A percentile compares a stretch with the other conserved stretches of the same genome.
phyloP scores from a whole-genome alignment of 352 stramenopile species.

The Globisporangium ultimum region DNA sequence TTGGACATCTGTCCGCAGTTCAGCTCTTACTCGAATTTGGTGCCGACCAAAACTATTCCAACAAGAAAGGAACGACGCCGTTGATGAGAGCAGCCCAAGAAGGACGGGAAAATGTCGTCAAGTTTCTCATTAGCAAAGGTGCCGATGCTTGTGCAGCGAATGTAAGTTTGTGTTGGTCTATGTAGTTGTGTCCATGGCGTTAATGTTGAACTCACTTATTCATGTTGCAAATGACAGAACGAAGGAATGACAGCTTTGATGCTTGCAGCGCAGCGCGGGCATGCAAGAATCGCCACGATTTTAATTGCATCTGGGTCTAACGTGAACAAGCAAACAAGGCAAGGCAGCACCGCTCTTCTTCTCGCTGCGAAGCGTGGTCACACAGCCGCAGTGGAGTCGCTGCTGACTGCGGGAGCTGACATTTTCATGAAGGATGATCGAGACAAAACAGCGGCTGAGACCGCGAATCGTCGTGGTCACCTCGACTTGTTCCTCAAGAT shows the following conservation, averaged over 20 bases:
- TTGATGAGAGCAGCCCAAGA: conserved; percentile 86
- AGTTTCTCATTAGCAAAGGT: conserved; percentile 68
- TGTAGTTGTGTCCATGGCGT: background rate
- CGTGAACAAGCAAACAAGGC: conserved; percentile 86
- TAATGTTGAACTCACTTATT: background rate
- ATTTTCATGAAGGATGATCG: conserved; percentile 88
- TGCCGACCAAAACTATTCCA: conserved; percentile 79
- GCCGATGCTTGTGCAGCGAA: conserved; percentile 74
- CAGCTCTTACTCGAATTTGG: conserved; percentile 64
- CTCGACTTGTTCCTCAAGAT: conserved; percentile 86
- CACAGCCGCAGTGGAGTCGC: conserved; percentile 66
- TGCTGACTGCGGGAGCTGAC: conserved; percentile 78
- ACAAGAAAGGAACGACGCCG: conserved; percentile 85
- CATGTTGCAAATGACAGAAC: conserved; percentile 28
- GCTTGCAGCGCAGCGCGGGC: conserved; percentile 78
- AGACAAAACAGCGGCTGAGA: conserved; percentile 83
- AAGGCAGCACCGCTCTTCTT: conserved; percentile 83
- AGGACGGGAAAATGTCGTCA: conserved; percentile 72
- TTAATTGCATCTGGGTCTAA: conserved; percentile 79
- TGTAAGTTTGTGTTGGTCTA: conserved; percentile 17
- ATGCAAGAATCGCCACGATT: conserved; percentile 77
- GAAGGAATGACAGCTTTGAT: conserved; percentile 89
- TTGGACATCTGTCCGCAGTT: conserved; percentile 75
- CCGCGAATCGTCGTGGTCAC: conserved; percentile 72
- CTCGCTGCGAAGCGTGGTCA: conserved; percentile 82